Evolutionary conservation across 2,329 filamentous ascomycete genomes (phyloP).

Genomic region (Exophiala xenobiotica): DNA sequence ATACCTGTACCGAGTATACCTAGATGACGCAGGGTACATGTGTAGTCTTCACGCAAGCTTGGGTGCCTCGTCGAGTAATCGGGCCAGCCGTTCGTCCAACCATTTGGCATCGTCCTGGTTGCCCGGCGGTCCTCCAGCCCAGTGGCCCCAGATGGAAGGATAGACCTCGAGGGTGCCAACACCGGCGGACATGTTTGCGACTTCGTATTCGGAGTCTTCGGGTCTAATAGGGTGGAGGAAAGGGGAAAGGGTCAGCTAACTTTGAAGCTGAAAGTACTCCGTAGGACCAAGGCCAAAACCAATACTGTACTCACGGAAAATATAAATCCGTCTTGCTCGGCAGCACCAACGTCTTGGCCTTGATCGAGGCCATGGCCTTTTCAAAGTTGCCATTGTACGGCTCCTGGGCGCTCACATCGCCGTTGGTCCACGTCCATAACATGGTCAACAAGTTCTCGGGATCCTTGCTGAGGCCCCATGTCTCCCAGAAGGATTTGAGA

Average conservation of each 20-base stretch:
- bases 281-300: neutral
- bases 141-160: conserved; percentile 65
- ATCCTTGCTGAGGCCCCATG: conserved; percentile 65
- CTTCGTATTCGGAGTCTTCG: conserved; percentile 74
- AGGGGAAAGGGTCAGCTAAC: neutral
- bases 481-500: conserved; percentile 73
- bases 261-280: too few relatives aligned
- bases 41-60: conserved; percentile 2
- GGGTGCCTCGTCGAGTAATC: conserved; percentile 48
- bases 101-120: conserved; percentile 69
- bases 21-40: too few relatives aligned
- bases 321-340: conserved; percentile 75
- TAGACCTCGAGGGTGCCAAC: conserved; percentile 56
- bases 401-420: conserved; percentile 66
- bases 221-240: conserved; percentile 49
- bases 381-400: conserved; percentile 68
- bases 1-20: too few relatives aligned
- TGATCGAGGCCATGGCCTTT: conserved; percentile 66
- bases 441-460: conserved; percentile 72
- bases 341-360: conserved; percentile 69
- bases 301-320: conserved; percentile 59
- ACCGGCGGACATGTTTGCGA: conserved; percentile 60
- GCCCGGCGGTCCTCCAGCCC: conserved; percentile 69
- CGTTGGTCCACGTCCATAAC: conserved; percentile 76
- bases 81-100: conserved; percentile 62